These are phyloP conservation scores for Mortierella claussenii DNA, from an alignment of 192 early-diverging fungal genomes.

Conservation along the genomic window DNA sequence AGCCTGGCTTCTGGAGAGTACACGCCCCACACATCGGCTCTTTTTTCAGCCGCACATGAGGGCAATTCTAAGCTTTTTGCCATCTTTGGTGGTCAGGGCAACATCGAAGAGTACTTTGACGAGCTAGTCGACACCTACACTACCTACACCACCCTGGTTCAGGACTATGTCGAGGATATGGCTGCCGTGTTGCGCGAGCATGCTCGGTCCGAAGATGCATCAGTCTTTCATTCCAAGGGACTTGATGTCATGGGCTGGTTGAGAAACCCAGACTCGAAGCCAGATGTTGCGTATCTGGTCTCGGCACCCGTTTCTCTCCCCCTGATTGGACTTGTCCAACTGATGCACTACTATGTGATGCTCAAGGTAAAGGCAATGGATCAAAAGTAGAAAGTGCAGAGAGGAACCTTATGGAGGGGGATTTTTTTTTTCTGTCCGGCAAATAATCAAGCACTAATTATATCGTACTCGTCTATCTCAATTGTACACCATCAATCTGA, in stretches of 20 bases:
- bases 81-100: slow-evolving; percentile 97
- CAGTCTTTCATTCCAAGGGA: slow-evolving; percentile 78
- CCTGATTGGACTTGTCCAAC: slow-evolving; percentile 91
- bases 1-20: slow-evolving; percentile 51
- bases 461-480: too few relatives aligned
- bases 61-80: slow-evolving; percentile 78
- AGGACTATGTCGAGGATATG: slow-evolving; percentile 82
- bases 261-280: slow-evolving; percentile 77
- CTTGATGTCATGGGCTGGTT: slow-evolving; percentile 91
- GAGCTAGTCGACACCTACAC: slow-evolving; percentile 84
- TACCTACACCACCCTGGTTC: slow-evolving; percentile 82
- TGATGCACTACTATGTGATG: slow-evolving; percentile 89
- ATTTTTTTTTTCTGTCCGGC: too few relatives aligned
- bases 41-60: slow-evolving; percentile 71
- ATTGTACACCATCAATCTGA: too few relatives aligned
- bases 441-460: too few relatives aligned
- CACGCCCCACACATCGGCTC: slow-evolving; percentile 65
- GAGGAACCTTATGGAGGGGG: too few relatives aligned
- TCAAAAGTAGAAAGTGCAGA: too few relatives aligned
- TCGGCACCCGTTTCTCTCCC: slow-evolving; percentile 86
- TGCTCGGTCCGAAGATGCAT: slow-evolving; percentile 68
- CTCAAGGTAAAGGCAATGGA: slow-evolving; percentile 61
- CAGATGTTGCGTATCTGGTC: slow-evolving; percentile 82
- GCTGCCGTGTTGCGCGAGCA: slow-evolving; percentile 72
- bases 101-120: slow-evolving; percentile 94